Evolutionary conservation across 2,329 filamentous ascomycete species (phyloP).

Genomic region (Lecanosticta acicola): DNA sequence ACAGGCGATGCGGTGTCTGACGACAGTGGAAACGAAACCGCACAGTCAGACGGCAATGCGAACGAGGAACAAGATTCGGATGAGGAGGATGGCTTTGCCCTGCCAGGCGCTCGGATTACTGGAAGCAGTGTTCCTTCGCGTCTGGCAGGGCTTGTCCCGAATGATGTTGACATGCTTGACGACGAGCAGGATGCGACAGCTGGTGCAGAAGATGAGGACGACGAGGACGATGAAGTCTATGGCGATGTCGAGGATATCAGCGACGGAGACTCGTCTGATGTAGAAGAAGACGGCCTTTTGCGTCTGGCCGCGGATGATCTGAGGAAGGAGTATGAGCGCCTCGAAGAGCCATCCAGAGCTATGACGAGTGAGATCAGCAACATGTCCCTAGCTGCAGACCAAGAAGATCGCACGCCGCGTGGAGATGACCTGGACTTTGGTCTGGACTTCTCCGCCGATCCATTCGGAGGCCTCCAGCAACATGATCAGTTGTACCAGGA

Average conservation of each 20-base stretch:
- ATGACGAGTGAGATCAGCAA: constrained; percentile 24
- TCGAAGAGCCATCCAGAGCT: constrained; percentile 19
- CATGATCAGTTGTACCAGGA: constrained; percentile 23
- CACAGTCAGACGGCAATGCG: constrained; percentile 18
- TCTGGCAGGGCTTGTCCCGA: constrained; percentile 25
- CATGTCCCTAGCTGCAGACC: constrained; percentile 8
- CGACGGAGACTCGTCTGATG: constrained; percentile 25
- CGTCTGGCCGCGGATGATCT: constrained; percentile 26
- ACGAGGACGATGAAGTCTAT: constrained; percentile 28
- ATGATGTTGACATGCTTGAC: constrained; percentile 7
- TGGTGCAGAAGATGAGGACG: constrained; percentile 12
- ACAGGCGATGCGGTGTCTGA: constrained; percentile 19
- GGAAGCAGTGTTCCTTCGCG: constrained; percentile 17
- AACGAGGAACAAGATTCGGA: constrained; percentile 18
- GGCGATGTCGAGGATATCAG: constrained; percentile 29
- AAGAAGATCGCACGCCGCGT: constrained; percentile 16
- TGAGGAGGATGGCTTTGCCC: constrained; percentile 29
- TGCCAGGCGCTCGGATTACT: constrained; percentile 24
- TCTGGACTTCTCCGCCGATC: constrained; percentile 27
- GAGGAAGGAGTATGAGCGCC: constrained; percentile 26
- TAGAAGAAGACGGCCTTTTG: constrained; percentile 22
- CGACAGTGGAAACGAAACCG: constrained; percentile 21
- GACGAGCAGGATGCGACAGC: constrained; percentile 16
- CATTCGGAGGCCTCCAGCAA: constrained; percentile 24
- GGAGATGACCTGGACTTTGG: constrained; percentile 13